These are phyloP conservation scores for Serendipita sp. DNA, from an alignment of 768 basidiomycete species.

Conservation along the genomic window DNA sequence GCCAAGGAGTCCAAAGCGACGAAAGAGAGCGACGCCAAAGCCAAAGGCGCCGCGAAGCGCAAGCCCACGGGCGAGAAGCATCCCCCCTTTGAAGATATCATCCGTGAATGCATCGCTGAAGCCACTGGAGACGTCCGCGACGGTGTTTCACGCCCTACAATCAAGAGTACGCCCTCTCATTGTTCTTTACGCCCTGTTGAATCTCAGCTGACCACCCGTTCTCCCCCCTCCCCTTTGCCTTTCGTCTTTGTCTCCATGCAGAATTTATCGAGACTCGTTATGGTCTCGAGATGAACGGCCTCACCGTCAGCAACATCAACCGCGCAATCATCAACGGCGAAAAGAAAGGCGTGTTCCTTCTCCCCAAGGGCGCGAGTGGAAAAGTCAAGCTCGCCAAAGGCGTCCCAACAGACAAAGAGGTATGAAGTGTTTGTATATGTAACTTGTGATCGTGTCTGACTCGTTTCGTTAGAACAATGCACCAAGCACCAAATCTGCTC, in stretches of 20 bases:
- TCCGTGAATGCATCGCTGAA: constrained; percentile 54
- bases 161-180: constrained; percentile 50
- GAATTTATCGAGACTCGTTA: constrained; percentile 46
- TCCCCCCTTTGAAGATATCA: constrained; percentile 4
- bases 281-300: constrained; percentile 15
- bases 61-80: neutral
- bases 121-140: constrained; percentile 47
- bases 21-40: neutral
- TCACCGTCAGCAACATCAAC: constrained; percentile 63
- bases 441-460: neutral
- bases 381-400: constrained; percentile 48
- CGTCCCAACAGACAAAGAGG: constrained; percentile 53
- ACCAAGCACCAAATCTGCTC: constrained; percentile 20
- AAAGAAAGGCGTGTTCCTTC: constrained; percentile 65
- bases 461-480: constrained; percentile 25
- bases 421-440: constrained; percentile 17
- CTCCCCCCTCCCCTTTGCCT: constrained; percentile 8
- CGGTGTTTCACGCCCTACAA: constrained; percentile 59
- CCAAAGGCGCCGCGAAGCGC: neutral
- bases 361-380: constrained; percentile 70
- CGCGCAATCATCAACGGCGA: constrained; percentile 67
- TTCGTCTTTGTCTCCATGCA: constrained; percentile 61
- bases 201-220: constrained; percentile 9
- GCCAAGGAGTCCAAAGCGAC: neutral
- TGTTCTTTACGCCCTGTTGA: neutral